A percentile compares a stretch with the other conserved stretches of the same genome.
phyloP scores from a whole-genome alignment of 768 basidiomycete species.

The Tephrocybe sp. region DNA sequence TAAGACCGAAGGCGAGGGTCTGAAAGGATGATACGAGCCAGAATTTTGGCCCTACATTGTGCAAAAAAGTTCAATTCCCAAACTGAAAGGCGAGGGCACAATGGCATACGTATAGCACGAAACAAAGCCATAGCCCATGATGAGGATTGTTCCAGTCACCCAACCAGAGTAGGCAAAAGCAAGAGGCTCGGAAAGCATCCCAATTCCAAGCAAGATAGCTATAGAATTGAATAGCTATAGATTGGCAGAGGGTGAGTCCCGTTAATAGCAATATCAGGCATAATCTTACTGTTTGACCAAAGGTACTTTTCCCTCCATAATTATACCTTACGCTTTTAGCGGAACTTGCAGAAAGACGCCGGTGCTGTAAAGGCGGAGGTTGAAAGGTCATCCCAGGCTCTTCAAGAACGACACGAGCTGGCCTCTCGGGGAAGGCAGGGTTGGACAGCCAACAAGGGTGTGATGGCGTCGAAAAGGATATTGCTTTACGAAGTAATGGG shows the following conservation, averaged over 20 bases:
- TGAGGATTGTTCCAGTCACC: constrained; percentile 72
- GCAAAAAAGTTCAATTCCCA: not conserved
- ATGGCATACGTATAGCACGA: constrained; percentile 93
- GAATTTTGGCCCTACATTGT: constrained; percentile 72
- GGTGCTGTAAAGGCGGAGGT: constrained; percentile 6
- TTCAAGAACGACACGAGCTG: not conserved
- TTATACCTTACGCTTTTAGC: constrained; percentile 27
- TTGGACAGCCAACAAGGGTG: constrained; percentile 13
- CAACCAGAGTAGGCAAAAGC: constrained; percentile 94
- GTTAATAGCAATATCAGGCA: not conserved
- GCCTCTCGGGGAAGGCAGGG: not conserved
- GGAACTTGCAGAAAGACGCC: constrained; percentile 34
- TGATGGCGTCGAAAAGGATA: constrained; percentile 25
- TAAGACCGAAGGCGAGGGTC: constrained; percentile 79
- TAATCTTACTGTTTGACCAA: constrained; percentile 64
- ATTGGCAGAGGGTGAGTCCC: not conserved
- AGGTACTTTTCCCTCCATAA: constrained; percentile 63
- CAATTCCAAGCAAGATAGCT: constrained; percentile 84
- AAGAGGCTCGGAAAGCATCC: constrained; percentile 86
- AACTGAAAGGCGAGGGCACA: constrained; percentile 26
- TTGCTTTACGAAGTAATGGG: constrained; percentile 34
- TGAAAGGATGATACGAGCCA: constrained; percentile 71
- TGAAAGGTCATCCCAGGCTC: not conserved
- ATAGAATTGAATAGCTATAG: constrained; percentile 84
- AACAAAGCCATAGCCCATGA: constrained; percentile 74